phyloP scores from a whole-genome alignment of 495 filamentous ascomycete species.

The Talaromyces ruber region DNA sequence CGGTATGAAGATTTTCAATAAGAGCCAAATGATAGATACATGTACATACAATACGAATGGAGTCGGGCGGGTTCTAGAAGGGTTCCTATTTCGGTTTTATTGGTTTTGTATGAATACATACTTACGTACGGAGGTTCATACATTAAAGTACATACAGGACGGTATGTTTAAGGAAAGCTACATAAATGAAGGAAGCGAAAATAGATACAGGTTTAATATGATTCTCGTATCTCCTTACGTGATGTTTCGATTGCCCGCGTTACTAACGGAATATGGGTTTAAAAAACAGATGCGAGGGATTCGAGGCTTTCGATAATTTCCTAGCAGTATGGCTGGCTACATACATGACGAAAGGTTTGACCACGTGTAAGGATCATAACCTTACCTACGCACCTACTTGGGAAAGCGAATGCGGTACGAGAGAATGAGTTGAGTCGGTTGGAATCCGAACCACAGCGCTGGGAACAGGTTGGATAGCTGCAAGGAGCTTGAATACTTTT shows the following conservation, averaged over 20 bases:
- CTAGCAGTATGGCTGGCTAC: neutral
- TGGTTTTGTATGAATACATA: neutral
- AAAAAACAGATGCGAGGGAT: neutral
- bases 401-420: neutral
- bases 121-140: too few species aligned
- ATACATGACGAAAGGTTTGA: neutral
- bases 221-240: neutral
- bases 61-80: neutral
- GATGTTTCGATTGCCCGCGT: neutral
- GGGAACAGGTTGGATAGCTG: neutral
- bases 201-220: neutral
- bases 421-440: neutral
- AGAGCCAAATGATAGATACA: neutral
- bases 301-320: neutral
- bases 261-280: too few species aligned
- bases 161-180: too few species aligned
- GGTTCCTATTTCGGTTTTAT: neutral
- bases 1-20: neutral
- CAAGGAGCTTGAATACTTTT: neutral
- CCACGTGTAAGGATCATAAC: neutral
- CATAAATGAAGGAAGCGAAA: neutral
- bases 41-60: neutral
- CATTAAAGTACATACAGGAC: too few species aligned
- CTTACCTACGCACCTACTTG: too few species aligned
- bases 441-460: neutral